Base-by-base conservation (phyloP, 306 rosid genomes). In the Prunus fruticosa region DNA sequence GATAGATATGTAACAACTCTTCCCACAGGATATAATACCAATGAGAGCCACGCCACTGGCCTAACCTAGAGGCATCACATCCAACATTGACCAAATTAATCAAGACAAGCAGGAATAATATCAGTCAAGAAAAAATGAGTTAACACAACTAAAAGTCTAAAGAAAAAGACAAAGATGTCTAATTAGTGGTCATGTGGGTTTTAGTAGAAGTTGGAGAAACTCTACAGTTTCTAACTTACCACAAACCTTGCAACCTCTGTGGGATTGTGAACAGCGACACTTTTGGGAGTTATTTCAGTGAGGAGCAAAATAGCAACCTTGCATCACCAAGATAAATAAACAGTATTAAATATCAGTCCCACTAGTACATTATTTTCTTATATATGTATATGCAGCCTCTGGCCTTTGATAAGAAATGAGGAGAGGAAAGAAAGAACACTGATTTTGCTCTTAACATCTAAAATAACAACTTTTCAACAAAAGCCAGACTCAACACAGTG, bases 11-110 rank as follows among this genome's bases (percentile, higher is more conserved):
- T 91, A 83, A 93, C 96, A 85, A 96, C 79, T 89, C 96, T 89
- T 77, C 99, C 99, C 32, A 80, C 97, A 12, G 99, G 99, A 78
- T 96, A 96, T 80, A 96, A 76, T 63, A 96, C 86, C 82, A 96
- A 57, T 22, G 99, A 93, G 82, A 96, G 99, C 98, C 99, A 96
- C 10, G 99, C 99, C 86, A 96, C 99, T 72, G 99, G 99, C 82
- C 98, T 87, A 84, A 93, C 99, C 99, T 96, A 86, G 78, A 81
- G 84, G 85, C 80, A 83, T 80, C 65, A 76, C 67, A 81, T 64
- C 63, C 76, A 72, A 75, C 25, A 67, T 76, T 60, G 50, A 79
- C 86, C 72, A 75, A 27, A 63, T 64, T 64, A 78, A 30, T 50
- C 50, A 63, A 52, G 58, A 75, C 46, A 74, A 25, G 78, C 78